Evolutionary conservation across 495 filamentous ascomycete species (phyloP).

Genomic region (Neurospora sublineolata): DNA sequence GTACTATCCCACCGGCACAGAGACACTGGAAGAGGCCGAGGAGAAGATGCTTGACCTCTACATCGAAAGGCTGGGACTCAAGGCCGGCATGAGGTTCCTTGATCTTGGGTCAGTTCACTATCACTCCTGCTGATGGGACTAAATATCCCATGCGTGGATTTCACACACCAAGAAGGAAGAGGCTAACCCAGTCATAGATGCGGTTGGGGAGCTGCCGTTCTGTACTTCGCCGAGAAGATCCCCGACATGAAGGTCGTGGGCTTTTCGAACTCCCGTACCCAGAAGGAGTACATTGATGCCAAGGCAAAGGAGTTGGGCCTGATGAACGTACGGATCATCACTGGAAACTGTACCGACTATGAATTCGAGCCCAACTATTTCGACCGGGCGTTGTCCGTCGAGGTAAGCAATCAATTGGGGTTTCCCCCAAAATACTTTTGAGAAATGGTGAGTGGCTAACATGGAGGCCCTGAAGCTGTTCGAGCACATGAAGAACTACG

Average conservation of each 20-base stretch:
- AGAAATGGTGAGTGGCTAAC: background rate
- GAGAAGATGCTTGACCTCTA: constrained; percentile 51
- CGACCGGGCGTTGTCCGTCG: constrained; percentile 52
- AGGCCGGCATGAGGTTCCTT: constrained; percentile 47
- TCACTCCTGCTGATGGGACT: background rate
- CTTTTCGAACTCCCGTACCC: constrained; percentile 52
- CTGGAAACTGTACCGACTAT: constrained; percentile 48
- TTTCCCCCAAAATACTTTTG: background rate
- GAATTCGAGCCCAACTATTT: constrained; percentile 43
- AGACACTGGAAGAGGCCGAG: constrained; percentile 51
- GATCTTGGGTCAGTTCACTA: constrained; percentile 46
- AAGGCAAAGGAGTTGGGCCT: constrained; percentile 41
- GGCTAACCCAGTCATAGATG: constrained; percentile 27
- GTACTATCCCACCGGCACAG: constrained; percentile 43
- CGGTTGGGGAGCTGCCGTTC: constrained; percentile 52
- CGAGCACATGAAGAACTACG: constrained; percentile 67
- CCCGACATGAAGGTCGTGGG: constrained; percentile 48
- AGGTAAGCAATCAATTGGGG: constrained; percentile 22
- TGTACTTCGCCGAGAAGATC: constrained; percentile 50
- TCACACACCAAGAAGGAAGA: background rate
- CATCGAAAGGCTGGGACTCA: constrained; percentile 41
- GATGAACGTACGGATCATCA: constrained; percentile 46
- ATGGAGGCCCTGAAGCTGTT: constrained; percentile 32
- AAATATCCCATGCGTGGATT: background rate
- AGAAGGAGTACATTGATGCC: constrained; percentile 51